These are phyloP conservation scores for Clausena lansium DNA, from an alignment of 345 rosid genomes.

Conservation along the genomic window DNA sequence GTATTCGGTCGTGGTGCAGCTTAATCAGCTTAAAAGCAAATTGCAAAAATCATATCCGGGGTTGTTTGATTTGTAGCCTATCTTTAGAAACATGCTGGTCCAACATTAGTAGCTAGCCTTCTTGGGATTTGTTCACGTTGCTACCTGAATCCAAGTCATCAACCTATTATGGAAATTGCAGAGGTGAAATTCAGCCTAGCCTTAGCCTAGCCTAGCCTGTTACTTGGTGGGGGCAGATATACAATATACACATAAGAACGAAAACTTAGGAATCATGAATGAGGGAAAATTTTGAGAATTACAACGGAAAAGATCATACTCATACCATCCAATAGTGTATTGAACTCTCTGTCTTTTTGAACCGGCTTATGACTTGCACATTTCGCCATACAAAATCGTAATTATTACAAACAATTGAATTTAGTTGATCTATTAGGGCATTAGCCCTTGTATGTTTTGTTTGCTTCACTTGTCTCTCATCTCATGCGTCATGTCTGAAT, in stretches of 20 bases:
- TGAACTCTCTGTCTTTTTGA: not conserved
- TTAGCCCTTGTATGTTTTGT: not conserved
- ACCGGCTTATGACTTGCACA: not conserved
- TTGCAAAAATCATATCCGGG: not conserved
- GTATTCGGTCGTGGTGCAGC: slow-evolving; percentile 21
- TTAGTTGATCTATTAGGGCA: not conserved
- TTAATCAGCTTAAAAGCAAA: slow-evolving; percentile 7
- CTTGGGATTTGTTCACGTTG: not conserved
- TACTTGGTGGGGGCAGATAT: too few species aligned
- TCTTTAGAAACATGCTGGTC: slow-evolving; percentile 10
- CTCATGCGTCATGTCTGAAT: not conserved
- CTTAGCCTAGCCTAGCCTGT: too few species aligned
- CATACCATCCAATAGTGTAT: too few species aligned
- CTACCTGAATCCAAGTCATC: not conserved
- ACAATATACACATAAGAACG: too few species aligned
- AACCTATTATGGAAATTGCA: not conserved
- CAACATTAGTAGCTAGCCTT: not conserved
- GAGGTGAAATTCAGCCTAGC: not conserved
- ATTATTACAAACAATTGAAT: not conserved
- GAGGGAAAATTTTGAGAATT: too few species aligned
- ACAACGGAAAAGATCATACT: too few species aligned
- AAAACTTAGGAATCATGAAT: too few species aligned
- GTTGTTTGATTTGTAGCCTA: slow-evolving; percentile 11
- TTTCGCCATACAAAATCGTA: not conserved
- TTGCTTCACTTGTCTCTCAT: not conserved